Evolutionary conservation across 176 grass and related monocot species (phyloP).

Genomic region (Ensete glaucum): DNA sequence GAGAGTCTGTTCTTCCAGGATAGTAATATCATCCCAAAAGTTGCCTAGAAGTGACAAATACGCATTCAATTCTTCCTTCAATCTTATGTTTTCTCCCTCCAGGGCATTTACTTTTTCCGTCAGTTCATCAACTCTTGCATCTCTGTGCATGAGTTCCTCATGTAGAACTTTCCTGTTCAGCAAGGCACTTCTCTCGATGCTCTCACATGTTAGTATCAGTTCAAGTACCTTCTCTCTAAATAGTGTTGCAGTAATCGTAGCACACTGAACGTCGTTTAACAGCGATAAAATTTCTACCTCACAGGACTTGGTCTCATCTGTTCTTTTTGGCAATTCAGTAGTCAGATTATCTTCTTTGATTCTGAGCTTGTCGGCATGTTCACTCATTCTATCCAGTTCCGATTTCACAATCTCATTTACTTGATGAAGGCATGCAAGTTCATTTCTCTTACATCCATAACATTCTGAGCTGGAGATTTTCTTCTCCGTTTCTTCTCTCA

Average conservation of each 20-base stretch:
- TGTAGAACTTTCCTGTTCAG: constrained; percentile 69
- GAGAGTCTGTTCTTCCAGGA: constrained; percentile 56
- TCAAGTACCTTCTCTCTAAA: constrained; percentile 84
- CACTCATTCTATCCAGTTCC: constrained; percentile 40
- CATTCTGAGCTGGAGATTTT: not conserved
- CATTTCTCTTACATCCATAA: not conserved
- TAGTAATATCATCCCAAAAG: constrained; percentile 53
- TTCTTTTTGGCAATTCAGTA: not conserved
- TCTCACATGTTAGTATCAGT: constrained; percentile 58
- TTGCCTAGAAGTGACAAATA: constrained; percentile 53
- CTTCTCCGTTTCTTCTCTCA: constrained; percentile 10
- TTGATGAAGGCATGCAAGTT: constrained; percentile 27
- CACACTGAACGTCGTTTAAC: constrained; percentile 54
- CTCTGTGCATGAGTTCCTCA: constrained; percentile 63
- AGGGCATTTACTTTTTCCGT: constrained; percentile 65
- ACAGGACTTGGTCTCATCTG: constrained; percentile 38
- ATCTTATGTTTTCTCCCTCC: constrained; percentile 65
- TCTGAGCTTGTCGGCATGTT: constrained; percentile 31
- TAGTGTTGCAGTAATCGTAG: constrained; percentile 54
- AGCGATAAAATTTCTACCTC: constrained; percentile 52
- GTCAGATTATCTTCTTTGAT: constrained; percentile 39
- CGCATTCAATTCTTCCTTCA: constrained; percentile 65
- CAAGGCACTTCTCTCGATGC: constrained; percentile 73
- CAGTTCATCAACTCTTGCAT: constrained; percentile 52
- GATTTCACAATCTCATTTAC: constrained; percentile 39